Percentiles rank a stretch among this genome's conserved stretches.
phyloP scores from a whole-genome alignment of 768 basidiomycete species.

The Mrakia blollopis region DNA sequence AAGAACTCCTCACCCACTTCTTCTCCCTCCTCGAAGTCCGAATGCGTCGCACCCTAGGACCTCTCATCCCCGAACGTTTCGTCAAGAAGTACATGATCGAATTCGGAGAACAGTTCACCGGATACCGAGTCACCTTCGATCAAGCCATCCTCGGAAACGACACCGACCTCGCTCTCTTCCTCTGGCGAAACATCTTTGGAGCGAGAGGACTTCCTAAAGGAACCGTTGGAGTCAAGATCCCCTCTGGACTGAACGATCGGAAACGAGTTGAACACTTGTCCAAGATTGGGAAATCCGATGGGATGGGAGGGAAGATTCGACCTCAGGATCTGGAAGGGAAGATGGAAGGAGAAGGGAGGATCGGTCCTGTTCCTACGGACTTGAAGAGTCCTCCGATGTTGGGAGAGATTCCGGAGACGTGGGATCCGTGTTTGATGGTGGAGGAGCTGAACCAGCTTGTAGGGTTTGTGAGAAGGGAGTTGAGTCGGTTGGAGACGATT shows the following conservation, averaged over 20 bases:
- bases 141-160: slow-evolving; percentile 22
- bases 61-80: slow-evolving; percentile 25
- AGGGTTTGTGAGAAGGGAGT: slow-evolving; percentile 30
- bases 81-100: slow-evolving; percentile 32
- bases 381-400: slow-evolving; percentile 22
- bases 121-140: slow-evolving; percentile 23
- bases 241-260: slow-evolving; percentile 11
- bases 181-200: slow-evolving; percentile 33
- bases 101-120: slow-evolving; percentile 28
- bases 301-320: slow-evolving; percentile 22
- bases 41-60: slow-evolving; percentile 30
- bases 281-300: slow-evolving; percentile 28
- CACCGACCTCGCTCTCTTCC: slow-evolving; percentile 18
- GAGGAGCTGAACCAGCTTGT: slow-evolving; percentile 28
- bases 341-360: slow-evolving; percentile 31
- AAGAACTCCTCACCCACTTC: slow-evolving; percentile 32
- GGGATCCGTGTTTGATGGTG: slow-evolving; percentile 25
- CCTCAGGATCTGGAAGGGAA: slow-evolving; percentile 22
- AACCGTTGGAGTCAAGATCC: slow-evolving; percentile 28
- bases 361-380: slow-evolving; percentile 29
- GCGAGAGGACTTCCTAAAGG: slow-evolving; percentile 21
- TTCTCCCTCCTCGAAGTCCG: slow-evolving; percentile 31
- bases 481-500: slow-evolving; percentile 24
- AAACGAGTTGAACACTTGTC: slow-evolving; percentile 9
- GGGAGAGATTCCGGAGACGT: slow-evolving; percentile 25